Base-by-base conservation (phyloP, 169 alveolate genomes). In the Eimeria tenella region DNA sequence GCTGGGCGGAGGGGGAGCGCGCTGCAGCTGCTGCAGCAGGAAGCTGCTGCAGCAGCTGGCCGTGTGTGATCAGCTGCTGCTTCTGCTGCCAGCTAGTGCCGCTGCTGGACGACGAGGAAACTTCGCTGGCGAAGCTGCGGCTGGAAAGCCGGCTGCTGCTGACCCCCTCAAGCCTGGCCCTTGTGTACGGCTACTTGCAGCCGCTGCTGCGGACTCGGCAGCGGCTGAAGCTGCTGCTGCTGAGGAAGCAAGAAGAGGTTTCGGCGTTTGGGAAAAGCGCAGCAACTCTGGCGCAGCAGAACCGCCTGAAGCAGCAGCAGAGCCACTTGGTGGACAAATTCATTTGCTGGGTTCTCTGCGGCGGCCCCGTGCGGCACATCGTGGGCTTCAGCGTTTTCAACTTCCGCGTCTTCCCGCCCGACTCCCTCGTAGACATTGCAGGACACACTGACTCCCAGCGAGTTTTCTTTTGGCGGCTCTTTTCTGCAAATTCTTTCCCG, bases 361-460 rank as follows among this genome's bases (percentile, higher is more conserved):
- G 81, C 6, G 92, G 92, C 23, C 92, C 92, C 9, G 81, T 84
- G 19, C 65, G 92, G 5, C 92, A 84, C 65, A 42, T 84, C 63
- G 92, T 84, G 5, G 92, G 92, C 25, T 84, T 84, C 65, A 65
- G 92, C 10, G 62, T 84, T 5, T 63, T 84, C 49, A 60, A 84
- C 9, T 84, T 53, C 19, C 56, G 7, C 19, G 92, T 84, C 53
- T 84, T 62, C 17, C 75, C 92, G 7, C 52, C 82, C 21, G 92
- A 84, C 63, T 84, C 92, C 7, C 65, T 84, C 19, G 79, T 84
- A n/a, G 81, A 84, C 50, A 21, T 84, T 17, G 92, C 63, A 7
- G 92, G 92, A 53, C 92, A 60, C 65, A 84, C 82, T n/a, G 92
- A 84, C 19, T 77, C 92, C 17, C 92, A 84, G 49, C 81, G 92